Base-by-base conservation (phyloP, 1,139 yeast species). In the Scheffersomyces parashehatae region DNA sequence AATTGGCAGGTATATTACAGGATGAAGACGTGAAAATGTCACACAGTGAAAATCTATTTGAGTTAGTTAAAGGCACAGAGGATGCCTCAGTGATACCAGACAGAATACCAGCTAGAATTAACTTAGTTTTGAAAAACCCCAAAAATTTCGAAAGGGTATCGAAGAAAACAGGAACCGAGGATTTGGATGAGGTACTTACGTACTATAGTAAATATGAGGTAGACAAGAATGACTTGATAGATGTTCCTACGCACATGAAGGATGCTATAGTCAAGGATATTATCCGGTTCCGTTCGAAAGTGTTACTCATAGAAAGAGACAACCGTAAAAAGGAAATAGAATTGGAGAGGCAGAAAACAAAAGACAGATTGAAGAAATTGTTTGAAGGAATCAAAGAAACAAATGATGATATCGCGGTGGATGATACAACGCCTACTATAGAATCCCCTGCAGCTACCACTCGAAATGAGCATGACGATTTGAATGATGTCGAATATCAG, bases 241-340 rank as follows among this genome's bases (percentile, higher is more conserved):
- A 83, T 54, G 77, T 85, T 5, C 90, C 91, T 2, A 65, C 68
- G 30, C 77, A 78, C 35, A 69, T 81, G 66, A 65, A 81, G 38
- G 84, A 81, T n/a, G 72, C 69, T 30, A 77, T 85, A 30, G 77
- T 76, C 36, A 74, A 75, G 46, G 85, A 82, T 49, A 79, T 85
- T 43, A 69, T 82, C 40, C 79, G 76, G 49, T 85, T 85, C 57
- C 66, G 93, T 53, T 72, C 85, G 9, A 76, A 75, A 41, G 87
- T 84, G 29, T 60, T 83, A 42, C 75, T 74, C 31, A 66, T 80
- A 29, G 91, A 85, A 50, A 73, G 75, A 48, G 76, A 75, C 38
- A 80, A 80, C 42, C 70, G 85, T 36, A 75, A 73, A 41, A 70
- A 70, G 44, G 84, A 82, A 51, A 60, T 73, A 10, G 67, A 75